phyloP scores from a whole-genome alignment of 2,329 filamentous ascomycete species.

The Penicillium sp. region DNA sequence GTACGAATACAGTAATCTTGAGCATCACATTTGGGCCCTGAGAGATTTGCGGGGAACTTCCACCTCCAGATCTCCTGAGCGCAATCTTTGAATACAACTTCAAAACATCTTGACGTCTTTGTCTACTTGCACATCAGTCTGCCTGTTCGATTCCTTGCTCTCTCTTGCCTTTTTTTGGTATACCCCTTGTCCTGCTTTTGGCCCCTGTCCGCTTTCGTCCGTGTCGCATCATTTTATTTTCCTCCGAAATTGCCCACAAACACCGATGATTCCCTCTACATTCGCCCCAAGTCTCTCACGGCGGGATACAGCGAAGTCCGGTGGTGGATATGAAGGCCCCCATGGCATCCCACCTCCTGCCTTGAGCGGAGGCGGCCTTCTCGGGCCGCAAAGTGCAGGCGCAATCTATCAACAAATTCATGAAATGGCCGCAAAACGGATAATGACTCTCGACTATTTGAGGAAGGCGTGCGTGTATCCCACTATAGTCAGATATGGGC shows the following conservation, averaged over 20 bases:
- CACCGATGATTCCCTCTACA: conserved; percentile 35
- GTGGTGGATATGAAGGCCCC: conserved; percentile 27
- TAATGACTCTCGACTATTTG: conserved; percentile 89
- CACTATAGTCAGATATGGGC: not conserved
- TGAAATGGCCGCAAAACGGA: conserved; percentile 84
- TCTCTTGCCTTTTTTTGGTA: not conserved
- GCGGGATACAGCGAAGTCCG: conserved; percentile 37
- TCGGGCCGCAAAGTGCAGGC: conserved; percentile 52
- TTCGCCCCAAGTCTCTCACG: conserved; percentile 36
- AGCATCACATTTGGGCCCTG: not conserved
- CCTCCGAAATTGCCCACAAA: not conserved
- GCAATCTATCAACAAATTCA: conserved; percentile 68
- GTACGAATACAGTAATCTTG: conserved; percentile 4
- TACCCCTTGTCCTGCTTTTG: not conserved
- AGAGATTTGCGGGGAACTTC: conserved; percentile 6
- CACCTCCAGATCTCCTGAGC: conserved; percentile 1
- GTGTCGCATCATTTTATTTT: conserved; percentile 1
- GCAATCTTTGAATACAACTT: not conserved
- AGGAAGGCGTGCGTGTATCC: conserved; percentile 74
- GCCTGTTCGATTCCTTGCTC: not conserved
- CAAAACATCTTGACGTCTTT: not conserved
- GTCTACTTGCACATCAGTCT: not conserved
- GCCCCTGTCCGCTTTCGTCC: not conserved
- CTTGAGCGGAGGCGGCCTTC: conserved; percentile 33
- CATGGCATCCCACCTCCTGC: conserved; percentile 30